Evolutionary conservation across 805 yeast genomes (phyloP).

Genomic region (Naumovozyma baii): DNA sequence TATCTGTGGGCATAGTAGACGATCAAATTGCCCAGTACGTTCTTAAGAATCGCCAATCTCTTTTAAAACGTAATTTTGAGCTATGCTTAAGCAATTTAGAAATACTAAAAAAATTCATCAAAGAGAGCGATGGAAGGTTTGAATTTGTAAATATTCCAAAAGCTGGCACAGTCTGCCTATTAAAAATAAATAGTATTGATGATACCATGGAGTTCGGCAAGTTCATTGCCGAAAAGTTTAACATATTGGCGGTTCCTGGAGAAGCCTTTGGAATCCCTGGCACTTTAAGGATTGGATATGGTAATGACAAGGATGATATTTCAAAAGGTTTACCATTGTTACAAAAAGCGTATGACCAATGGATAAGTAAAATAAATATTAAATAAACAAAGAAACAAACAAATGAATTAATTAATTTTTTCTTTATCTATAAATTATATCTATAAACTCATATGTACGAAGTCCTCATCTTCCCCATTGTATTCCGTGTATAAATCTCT

Average conservation of each 20-base stretch:
- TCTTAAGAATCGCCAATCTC: conserved; percentile 26
- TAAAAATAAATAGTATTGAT: conserved; percentile 27
- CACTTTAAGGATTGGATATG: conserved; percentile 41
- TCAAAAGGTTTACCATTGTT: conserved; percentile 28
- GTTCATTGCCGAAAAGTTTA: conserved; percentile 30
- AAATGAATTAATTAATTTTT: conserved; percentile 1
- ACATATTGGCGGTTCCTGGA: conserved; percentile 40
- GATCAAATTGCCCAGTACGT: conserved; percentile 39
- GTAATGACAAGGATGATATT: conserved; percentile 33
- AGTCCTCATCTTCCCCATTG: conserved; percentile 5
- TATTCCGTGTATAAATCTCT: conserved; percentile 28
- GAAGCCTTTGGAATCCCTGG: conserved; percentile 38
- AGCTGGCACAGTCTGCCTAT: conserved; percentile 41
- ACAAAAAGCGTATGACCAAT: conserved; percentile 11
- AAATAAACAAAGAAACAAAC: conserved; percentile 1
- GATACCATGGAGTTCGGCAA: conserved; percentile 30
- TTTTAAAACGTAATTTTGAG: conserved; percentile 34
- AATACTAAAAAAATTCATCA: conserved; percentile 30
- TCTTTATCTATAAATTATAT: background rate
- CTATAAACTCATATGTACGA: conserved; percentile 4
- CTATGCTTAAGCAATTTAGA: conserved; percentile 34
- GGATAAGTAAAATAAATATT: conserved; percentile 4
- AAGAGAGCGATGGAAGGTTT: conserved; percentile 26
- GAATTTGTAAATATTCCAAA: conserved; percentile 34
- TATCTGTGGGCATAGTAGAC: conserved; percentile 39